Percentiles rank a stretch among this genome's conserved stretches.
These are phyloP conservation scores for Metarhizium guizhouense DNA, from an alignment of 2,329 filamentous ascomycete species.

Conservation along the genomic window DNA sequence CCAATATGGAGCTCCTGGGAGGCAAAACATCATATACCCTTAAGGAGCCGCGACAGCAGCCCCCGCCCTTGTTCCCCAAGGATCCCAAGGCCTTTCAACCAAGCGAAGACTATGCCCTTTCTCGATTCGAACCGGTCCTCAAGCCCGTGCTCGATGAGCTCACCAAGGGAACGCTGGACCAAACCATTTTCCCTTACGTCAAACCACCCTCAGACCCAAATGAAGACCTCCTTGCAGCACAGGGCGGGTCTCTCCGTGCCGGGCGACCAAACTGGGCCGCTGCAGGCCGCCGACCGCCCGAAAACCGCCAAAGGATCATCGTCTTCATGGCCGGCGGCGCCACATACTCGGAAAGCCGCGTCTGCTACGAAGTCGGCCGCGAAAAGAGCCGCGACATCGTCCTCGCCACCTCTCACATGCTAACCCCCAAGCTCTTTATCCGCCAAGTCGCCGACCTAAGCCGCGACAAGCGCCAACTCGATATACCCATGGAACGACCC, in stretches of 20 bases:
- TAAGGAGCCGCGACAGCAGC: constrained; percentile 64
- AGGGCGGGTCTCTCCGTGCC: constrained; percentile 72
- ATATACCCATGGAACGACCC: constrained; percentile 73
- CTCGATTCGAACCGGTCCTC: constrained; percentile 73
- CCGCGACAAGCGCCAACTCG: constrained; percentile 63
- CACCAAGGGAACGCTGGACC: constrained; percentile 58
- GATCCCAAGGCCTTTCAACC: constrained; percentile 47
- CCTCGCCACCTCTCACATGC: constrained; percentile 84
- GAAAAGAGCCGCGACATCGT: constrained; percentile 73
- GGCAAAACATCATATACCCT: constrained; percentile 59
- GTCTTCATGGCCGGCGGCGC: constrained; percentile 94
- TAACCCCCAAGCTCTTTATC: constrained; percentile 74
- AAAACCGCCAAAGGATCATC: constrained; percentile 83
- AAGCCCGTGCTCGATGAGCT: constrained; percentile 76
- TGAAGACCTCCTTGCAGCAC: constrained; percentile 45
- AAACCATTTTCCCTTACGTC: constrained; percentile 60
- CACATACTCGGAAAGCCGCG: constrained; percentile 81
- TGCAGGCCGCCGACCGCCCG: constrained; percentile 59
- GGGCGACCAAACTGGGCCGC: constrained; percentile 95
- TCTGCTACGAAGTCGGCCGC: constrained; percentile 79
- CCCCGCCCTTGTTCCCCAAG: constrained; percentile 61
- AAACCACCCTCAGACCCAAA: constrained; percentile 59
- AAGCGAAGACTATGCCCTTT: constrained; percentile 75
- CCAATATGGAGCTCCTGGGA: constrained; percentile 75
- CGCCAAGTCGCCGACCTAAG: constrained; percentile 75